A percentile compares a stretch with the other conserved stretches of the same genome.
Evolutionary conservation across 352 stramenopile genomes (phyloP).

Genomic region (Phytophthora hybrid): DNA sequence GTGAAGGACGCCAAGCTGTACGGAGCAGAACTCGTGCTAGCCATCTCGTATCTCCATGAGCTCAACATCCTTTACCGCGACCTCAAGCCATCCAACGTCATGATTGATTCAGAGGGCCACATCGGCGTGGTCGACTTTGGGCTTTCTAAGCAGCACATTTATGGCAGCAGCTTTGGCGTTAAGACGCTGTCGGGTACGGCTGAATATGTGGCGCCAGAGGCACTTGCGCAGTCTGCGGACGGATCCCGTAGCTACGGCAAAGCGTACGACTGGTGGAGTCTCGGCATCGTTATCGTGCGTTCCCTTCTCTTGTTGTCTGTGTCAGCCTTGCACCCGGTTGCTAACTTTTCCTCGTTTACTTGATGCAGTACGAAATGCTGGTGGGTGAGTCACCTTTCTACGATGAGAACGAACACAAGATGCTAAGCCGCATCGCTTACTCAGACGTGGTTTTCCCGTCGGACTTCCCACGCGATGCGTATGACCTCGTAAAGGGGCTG

Average conservation of each 20-base stretch:
- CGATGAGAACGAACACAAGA: constrained; percentile 90
- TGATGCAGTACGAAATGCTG: constrained; percentile 87
- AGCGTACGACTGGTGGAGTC: constrained; percentile 91
- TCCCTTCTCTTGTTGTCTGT: too few relatives aligned
- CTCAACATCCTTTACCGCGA: constrained; percentile 92
- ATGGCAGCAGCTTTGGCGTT: constrained; percentile 85
- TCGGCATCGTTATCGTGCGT: constrained; percentile 88
- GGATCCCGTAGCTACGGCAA: constrained; percentile 89
- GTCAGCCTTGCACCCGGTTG: neutral
- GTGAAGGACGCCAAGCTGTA: constrained; percentile 80
- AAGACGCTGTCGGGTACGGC: constrained; percentile 89
- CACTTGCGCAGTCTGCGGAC: constrained; percentile 81
- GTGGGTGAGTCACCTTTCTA: constrained; percentile 90
- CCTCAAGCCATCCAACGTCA: constrained; percentile 90
- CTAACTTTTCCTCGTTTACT: constrained; percentile 22
- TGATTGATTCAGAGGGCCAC: constrained; percentile 90
- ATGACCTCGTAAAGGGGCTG: constrained; percentile 79
- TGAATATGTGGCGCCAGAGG: constrained; percentile 89
- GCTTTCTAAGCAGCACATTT: constrained; percentile 90
- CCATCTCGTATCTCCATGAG: constrained; percentile 90
- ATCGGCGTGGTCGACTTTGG: constrained; percentile 92
- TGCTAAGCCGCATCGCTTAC: constrained; percentile 87
- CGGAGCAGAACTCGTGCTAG: constrained; percentile 85
- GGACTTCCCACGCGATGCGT: constrained; percentile 80
- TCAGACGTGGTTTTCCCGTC: constrained; percentile 77